A percentile compares a stretch with the other conserved stretches of the same genome.
These are phyloP conservation scores for Sesbania bispinosa DNA, from an alignment of 306 rosid genomes.

Conservation along the genomic window DNA sequence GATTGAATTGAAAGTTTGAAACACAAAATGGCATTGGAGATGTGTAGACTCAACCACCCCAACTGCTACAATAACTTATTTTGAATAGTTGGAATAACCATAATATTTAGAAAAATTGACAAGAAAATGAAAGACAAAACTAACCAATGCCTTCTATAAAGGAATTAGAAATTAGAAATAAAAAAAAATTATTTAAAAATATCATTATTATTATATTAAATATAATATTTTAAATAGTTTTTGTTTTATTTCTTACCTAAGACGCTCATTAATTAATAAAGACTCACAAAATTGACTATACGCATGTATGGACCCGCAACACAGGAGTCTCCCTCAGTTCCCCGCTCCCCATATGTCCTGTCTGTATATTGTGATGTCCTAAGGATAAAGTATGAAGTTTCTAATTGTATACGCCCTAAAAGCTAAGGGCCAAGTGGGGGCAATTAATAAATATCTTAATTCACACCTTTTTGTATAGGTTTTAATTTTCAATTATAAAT, in stretches of 20 bases:
- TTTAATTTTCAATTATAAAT: too few relatives aligned
- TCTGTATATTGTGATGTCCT: not conserved
- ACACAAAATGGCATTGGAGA: not conserved
- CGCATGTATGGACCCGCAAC: not conserved
- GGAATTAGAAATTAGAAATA: too few relatives aligned
- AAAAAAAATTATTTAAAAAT: too few relatives aligned
- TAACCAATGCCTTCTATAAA: too few relatives aligned
- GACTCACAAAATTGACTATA: too few relatives aligned
- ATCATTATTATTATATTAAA: too few relatives aligned
- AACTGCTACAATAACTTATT: not conserved
- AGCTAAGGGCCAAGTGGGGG: not conserved
- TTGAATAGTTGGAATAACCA: not conserved
- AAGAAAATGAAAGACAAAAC: too few relatives aligned
- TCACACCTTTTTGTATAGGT: constrained; percentile 3
- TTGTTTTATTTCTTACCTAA: too few relatives aligned
- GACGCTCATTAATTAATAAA: too few relatives aligned
- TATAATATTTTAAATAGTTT: too few relatives aligned
- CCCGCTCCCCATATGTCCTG: constrained; percentile 22
- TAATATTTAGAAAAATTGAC: not conserved
- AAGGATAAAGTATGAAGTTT: not conserved
- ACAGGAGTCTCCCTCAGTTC: constrained; percentile 13
- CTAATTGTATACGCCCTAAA: not conserved
- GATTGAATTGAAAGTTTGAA: not conserved
- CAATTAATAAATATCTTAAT: not conserved
- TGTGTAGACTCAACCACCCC: constrained; percentile 8